Percentiles rank a stretch among this genome's conserved stretches.
phyloP scores from a whole-genome alignment of 345 rosid species.

The Xanthoceras sorbifolium region DNA sequence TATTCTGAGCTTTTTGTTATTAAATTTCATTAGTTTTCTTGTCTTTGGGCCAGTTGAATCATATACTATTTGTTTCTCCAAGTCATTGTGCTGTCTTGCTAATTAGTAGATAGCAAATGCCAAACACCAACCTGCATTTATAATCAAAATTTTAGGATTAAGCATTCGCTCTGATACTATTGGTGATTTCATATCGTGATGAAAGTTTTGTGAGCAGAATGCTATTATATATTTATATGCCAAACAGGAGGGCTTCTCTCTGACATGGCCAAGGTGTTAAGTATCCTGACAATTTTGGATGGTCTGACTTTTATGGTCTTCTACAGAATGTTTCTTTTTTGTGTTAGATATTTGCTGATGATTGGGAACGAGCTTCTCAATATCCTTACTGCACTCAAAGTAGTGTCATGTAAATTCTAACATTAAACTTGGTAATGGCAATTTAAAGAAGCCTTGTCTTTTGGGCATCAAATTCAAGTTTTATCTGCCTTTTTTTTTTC shows the following conservation, averaged over 20 bases:
- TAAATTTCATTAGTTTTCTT: not conserved
- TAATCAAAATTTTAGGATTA: not conserved
- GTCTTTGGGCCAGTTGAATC: not conserved
- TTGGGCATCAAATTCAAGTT: not conserved
- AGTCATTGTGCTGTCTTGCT: conserved; percentile 4
- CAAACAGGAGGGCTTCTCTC: not conserved
- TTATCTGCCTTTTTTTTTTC: not conserved
- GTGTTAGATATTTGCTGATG: not conserved
- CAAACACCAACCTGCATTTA: not conserved
- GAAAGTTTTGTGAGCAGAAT: not conserved
- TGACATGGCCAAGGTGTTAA: not conserved
- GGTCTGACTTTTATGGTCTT: not conserved
- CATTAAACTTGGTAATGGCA: not conserved
- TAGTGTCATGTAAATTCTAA: not conserved
- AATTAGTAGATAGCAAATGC: conserved; percentile 2
- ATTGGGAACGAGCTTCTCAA: not conserved
- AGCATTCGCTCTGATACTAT: not conserved
- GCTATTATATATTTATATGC: not conserved
- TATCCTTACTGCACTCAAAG: not conserved
- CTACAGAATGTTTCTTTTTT: not conserved
- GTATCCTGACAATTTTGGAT: not conserved
- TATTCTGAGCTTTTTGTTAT: not conserved
- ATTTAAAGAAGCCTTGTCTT: not conserved
- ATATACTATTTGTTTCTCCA: not conserved
- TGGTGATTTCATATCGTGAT: not conserved